Base-by-base conservation (phyloP, 495 filamentous ascomycete species). In the Polyplosphaeria fusca region DNA sequence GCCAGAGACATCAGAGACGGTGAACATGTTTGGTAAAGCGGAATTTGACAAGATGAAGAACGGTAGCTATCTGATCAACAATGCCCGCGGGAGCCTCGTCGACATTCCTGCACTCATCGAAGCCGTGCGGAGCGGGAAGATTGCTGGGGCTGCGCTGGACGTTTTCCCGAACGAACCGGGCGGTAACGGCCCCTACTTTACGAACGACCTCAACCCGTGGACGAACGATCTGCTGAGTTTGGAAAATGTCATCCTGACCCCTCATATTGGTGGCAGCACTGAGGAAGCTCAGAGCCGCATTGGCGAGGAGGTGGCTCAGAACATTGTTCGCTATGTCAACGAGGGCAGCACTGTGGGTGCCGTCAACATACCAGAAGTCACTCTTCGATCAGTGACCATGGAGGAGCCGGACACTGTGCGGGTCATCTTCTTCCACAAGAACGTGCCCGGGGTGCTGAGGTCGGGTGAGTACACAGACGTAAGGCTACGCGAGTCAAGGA, bases 231-330 rank as follows among this genome's bases (percentile, higher is more conserved):
- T 99, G 41, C 83, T 88, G 23, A 77, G 79, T 32, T 78, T 97
- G 44, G 91, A 86, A 71, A 99, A 99, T 72, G 73, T 99, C 61
- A 95, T 99, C 56, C 77, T 99, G 26, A 92, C 91, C 2, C 93
- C 93, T 19, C 93, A 99, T 68, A 96, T 99, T 66, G 93, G 93
- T 50, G 93, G 93, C 27, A 94, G 88, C 73, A 99, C 94, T 2
- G 94, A 99, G 71, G 91, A 99, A 76, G 94, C 94, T 4, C 94
- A 99, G 74, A 83, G 88, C 48, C 92, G 94, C 7, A 99, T 97
- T 69, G 94, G 94, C 61, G 77, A 94, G 23, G 94, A 99, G 77
- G 93, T 99, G 37, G 82, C 79, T 39, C 84, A 93, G 11, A 86
- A 90, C 52, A 75, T 99, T 49, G 86, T 93, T 45, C 81, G 87